These are phyloP conservation scores for Aquanectria penicillioides DNA, from an alignment of 2,329 filamentous ascomycete genomes.

Conservation along the genomic window DNA sequence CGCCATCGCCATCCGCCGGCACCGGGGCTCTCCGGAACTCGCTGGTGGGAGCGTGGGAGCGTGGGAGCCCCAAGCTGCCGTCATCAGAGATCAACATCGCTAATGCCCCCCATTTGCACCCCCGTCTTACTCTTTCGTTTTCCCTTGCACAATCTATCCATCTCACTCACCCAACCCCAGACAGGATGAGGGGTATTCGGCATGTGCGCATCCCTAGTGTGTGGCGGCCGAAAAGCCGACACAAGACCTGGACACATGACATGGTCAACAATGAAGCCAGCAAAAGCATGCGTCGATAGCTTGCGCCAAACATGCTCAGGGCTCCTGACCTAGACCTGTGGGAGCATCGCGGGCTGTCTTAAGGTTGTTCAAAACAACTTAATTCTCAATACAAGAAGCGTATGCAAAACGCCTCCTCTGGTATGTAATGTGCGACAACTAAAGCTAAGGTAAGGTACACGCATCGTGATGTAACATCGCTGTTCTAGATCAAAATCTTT, in stretches of 20 bases:
- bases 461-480: slow-evolving; percentile 16
- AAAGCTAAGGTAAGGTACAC: background rate
- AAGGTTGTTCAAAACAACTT: slow-evolving; percentile 4
- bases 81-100: no score
- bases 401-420: background rate
- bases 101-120: background rate
- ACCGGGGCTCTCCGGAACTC: slow-evolving; percentile 8
- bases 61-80: no score
- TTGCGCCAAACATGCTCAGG: background rate
- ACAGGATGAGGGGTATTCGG: no score
- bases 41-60: no score
- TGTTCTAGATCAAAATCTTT: background rate
- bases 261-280: slow-evolving; percentile 10
- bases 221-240: background rate
- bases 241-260: slow-evolving; percentile 3
- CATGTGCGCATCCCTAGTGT: background rate
- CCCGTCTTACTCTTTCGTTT: background rate
- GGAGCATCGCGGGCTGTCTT: background rate
- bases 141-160: background rate
- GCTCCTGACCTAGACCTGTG: background rate
- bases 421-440: background rate
- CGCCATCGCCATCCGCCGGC: slow-evolving; percentile 1
- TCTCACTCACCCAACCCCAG: no score
- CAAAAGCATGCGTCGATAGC: background rate
- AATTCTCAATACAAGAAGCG: background rate